A percentile compares a stretch with the other conserved stretches of the same genome.
These are phyloP conservation scores for Candida rishiriensis DNA, from an alignment of 805 yeast species.

Conservation along the genomic window DNA sequence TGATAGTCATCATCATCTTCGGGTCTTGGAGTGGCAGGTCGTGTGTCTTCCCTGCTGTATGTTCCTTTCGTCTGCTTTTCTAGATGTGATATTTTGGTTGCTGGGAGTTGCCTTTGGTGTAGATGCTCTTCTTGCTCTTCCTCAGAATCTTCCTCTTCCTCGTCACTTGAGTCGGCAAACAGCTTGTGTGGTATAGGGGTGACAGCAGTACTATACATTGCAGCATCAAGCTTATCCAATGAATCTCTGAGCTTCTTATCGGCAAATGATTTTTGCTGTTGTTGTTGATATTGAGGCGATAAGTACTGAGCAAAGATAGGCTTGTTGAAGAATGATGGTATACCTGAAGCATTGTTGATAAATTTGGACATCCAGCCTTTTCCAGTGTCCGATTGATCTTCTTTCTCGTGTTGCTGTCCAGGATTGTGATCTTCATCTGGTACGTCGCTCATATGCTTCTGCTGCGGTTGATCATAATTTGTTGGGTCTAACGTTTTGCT, in stretches of 20 bases:
- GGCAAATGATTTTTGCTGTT: not conserved
- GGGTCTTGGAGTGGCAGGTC: no score
- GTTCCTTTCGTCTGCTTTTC: not conserved
- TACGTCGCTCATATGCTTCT: not conserved
- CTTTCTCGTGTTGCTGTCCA: not conserved
- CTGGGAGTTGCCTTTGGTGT: not conserved
- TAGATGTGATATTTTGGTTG: not conserved
- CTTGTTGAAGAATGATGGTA: slow-evolving; percentile 18
- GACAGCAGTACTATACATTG: slow-evolving; percentile 6
- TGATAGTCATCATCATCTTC: slow-evolving; percentile 11
- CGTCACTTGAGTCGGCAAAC: slow-evolving; percentile 29
- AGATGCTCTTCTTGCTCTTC: slow-evolving; percentile 2
- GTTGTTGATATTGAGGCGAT: not conserved
- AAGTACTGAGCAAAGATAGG: slow-evolving; percentile 1
- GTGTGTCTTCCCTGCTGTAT: not conserved
- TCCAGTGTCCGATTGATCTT: not conserved
- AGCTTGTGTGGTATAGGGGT: slow-evolving; percentile 12
- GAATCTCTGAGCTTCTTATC: slow-evolving; percentile 6
- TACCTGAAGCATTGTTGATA: slow-evolving; percentile 14
- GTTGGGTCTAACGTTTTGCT: no score
- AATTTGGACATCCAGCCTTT: slow-evolving; percentile 18
- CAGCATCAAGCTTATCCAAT: slow-evolving; percentile 16
- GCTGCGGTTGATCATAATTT: no score
- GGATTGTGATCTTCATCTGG: slow-evolving; percentile 1
- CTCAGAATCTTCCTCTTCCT: slow-evolving; percentile 22